Evolutionary conservation across 345 rosid species (phyloP).

Genomic region (Dipteronia sinensis): DNA sequence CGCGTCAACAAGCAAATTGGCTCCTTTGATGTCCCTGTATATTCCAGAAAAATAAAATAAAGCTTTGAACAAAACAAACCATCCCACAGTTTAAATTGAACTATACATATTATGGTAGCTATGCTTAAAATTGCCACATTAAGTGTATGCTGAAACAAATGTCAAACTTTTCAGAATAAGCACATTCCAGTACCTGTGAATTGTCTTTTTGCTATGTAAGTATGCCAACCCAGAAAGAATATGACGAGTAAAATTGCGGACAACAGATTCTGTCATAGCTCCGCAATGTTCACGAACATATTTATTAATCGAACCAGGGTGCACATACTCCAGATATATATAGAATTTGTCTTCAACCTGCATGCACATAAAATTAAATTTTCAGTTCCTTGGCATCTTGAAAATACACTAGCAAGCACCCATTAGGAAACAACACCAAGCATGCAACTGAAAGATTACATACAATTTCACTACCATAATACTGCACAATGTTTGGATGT

Average conservation of each 20-base stretch:
- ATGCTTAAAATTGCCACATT: background rate
- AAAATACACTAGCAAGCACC: background rate
- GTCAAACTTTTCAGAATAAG: slow-evolving; percentile 5
- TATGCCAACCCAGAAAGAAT: slow-evolving; percentile 89
- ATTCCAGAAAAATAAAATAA: slow-evolving; percentile 24
- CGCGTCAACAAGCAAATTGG: slow-evolving; percentile 97
- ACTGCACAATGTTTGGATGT: slow-evolving; percentile 97
- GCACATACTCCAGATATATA: slow-evolving; percentile 91
- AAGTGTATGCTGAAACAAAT: background rate
- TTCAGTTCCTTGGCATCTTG: slow-evolving; percentile 16
- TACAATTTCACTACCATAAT: slow-evolving; percentile 96
- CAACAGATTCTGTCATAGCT: slow-evolving; percentile 89
- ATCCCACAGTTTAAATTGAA: background rate
- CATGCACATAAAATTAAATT: slow-evolving; percentile 21
- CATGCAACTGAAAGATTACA: slow-evolving; percentile 40
- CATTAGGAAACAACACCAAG: background rate
- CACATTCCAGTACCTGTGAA: slow-evolving; percentile 63
- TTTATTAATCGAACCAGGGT: slow-evolving; percentile 94
- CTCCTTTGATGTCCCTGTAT: slow-evolving; percentile 94
- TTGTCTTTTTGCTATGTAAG: slow-evolving; percentile 85
- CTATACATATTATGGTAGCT: background rate
- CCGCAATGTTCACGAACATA: slow-evolving; percentile 86
- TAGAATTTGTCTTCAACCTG: slow-evolving; percentile 84
- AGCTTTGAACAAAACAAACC: slow-evolving; percentile 18
- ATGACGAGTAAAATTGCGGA: slow-evolving; percentile 93